Conservation (phyloP, 495 filamentous ascomycete species). For the Tuber calosporum region DNA sequence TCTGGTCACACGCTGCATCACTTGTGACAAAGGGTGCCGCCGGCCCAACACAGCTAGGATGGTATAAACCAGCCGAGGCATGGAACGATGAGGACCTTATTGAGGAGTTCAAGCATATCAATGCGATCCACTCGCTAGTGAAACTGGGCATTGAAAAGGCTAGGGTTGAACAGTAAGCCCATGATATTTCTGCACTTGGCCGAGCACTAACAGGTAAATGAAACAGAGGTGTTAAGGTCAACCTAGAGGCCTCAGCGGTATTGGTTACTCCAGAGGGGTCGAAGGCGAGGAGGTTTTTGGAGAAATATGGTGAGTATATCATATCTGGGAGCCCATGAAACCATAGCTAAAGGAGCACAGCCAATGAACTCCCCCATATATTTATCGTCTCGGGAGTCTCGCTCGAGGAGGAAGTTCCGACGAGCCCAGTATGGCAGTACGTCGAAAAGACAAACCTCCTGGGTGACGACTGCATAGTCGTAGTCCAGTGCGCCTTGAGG, state of each 20-base stretch:
- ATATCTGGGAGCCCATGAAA: neutral
- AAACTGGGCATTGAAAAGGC: conserved; percentile 25
- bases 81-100: conserved; percentile 45
- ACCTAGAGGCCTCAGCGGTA: conserved; percentile 30
- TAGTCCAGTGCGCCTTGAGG: conserved; percentile 60
- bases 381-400: conserved; percentile 70
- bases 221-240: conserved; percentile 32
- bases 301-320: conserved; percentile 46
- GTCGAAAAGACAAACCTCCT: conserved; percentile 50
- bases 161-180: conserved; percentile 10
- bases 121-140: conserved; percentile 31
- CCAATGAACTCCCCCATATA: conserved; percentile 57
- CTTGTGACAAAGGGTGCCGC: conserved; percentile 46
- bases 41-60: conserved; percentile 26
- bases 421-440: conserved; percentile 43
- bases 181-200: conserved; percentile 33
- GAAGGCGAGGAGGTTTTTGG: conserved; percentile 44
- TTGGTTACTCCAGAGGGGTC: conserved; percentile 34
- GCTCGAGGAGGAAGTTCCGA: conserved; percentile 42
- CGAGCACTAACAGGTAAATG: conserved; percentile 17
- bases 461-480: conserved; percentile 43
- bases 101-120: conserved; percentile 21
- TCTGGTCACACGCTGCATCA: conserved; percentile 66
- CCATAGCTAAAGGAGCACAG: conserved; percentile 3
- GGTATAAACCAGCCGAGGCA: conserved; percentile 40